Conservation (phyloP, 805 yeast genomes). For the Pichia thaimueangensis region DNA sequence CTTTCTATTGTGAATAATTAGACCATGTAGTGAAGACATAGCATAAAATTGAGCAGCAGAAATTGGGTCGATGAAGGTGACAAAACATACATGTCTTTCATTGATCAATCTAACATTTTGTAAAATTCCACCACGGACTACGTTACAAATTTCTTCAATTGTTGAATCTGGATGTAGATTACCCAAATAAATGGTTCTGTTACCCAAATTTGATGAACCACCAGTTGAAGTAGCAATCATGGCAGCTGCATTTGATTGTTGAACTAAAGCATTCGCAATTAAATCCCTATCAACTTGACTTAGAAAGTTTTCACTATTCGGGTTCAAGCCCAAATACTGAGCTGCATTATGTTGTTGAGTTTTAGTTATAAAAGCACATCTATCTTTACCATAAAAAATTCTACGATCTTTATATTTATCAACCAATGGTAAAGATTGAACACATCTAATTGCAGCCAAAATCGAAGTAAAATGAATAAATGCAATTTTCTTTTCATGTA, state of each 20-base stretch:
- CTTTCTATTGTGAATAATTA: conserved; percentile 77
- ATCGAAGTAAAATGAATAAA: conserved; percentile 88
- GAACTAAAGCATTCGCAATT: conserved; percentile 71
- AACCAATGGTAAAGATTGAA: conserved; percentile 60
- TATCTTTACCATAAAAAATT: conserved; percentile 87
- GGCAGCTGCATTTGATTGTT: conserved; percentile 97
- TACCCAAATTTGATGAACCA: conserved; percentile 86
- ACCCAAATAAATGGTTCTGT: conserved; percentile 88
- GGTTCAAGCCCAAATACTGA: conserved; percentile 84
- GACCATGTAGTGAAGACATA: conserved; percentile 83
- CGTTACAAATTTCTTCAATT: conserved; percentile 91
- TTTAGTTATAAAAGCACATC: conserved; percentile 90
- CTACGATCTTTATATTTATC: conserved; percentile 70
- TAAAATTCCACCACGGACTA: conserved; percentile 88
- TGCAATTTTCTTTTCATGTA: conserved; percentile 77
- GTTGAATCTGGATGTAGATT: conserved; percentile 83
- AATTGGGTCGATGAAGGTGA: conserved; percentile 92
- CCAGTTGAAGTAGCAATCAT: conserved; percentile 94
- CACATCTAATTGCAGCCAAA: conserved; percentile 79
- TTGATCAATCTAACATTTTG: conserved; percentile 75
- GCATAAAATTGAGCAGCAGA: conserved; percentile 98
- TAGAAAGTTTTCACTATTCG: conserved; percentile 76
- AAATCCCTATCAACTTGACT: conserved; percentile 51
- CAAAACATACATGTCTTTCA: conserved; percentile 88
- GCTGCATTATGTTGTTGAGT: conserved; percentile 97